Base-by-base conservation (phyloP, 306 rosid genomes). In the Senna siamea region DNA sequence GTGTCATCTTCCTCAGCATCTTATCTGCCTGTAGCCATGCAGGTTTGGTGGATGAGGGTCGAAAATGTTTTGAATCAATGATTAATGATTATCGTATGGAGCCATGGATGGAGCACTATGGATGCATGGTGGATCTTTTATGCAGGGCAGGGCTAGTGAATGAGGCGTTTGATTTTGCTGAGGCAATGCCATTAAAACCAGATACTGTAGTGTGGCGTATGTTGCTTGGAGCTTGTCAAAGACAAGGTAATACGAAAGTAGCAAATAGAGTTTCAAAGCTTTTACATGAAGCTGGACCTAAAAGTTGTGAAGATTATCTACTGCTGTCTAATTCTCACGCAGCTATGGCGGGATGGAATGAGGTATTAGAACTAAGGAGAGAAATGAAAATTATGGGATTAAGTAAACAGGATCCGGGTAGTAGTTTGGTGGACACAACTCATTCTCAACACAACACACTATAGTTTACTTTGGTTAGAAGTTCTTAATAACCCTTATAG, bases 71-170 rank as follows among this genome's bases (percentile, higher is more conserved):
- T 58, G 69, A 53, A 19, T 79, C 88, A 18, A 88, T 85, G 87
- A 46, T 67, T 50, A 64, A 76, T 63, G 79, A 67, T 28, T 77
- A 81, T 64, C 37, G 53, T 23, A 71, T 88, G 64, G 74, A 50
- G 63, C 85, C 92, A 56, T 79, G 84, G 47, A 83, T 85, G 46
- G 92, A 83, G 80, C 90, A 88, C 47, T 82, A 85, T 50, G 92
- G 88, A 47, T 85, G 92, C 57, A 66, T 88, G 80, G 90, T 81
- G 55, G 88, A 88, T 81, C 66, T 88, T 64, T 68, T 88, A 17
- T 85, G 86, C 26, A 85, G 89, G 67, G 86, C 82, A 10, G 92
- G 92, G 60, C 86, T 73, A 11, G 73, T 85, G 55, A 84, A 79
- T 18, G 84, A 70, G 59, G 88, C 88, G 9, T 54, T 77, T 28